Evolutionary conservation across 1,139 yeast species (phyloP), one percentile per base, ranked within the genome.

Genomic region (Protomyces pachydermus): DNA sequence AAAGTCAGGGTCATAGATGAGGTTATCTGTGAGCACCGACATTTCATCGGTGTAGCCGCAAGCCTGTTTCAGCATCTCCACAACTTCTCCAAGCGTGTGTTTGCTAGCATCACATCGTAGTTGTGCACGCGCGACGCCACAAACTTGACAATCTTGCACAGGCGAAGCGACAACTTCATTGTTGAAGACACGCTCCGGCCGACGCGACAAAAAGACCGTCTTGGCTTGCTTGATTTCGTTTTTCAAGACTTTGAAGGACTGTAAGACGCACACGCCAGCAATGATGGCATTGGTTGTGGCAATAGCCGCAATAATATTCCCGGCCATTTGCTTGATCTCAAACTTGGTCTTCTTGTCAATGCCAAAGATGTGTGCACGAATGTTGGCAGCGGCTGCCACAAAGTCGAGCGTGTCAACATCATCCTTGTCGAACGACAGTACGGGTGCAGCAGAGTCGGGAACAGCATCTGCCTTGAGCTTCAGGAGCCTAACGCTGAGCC

Each of bases 271-370:
- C 67, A 91, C 82, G 0, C 98, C 98, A 0, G 97, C 91, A 68
- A 93, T 86, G 23, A 93, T 86, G 0, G 98, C 98, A 74, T 95
- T 95, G 10, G 98, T 93, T 1, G 98, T 93, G 12, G 98, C 98
- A 70, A 95, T 91, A 0, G 98, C 98, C 0, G 99, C 98, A 60
- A 95, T 93, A 71, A 95, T 95, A 74, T 93, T 93, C 9, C 99
- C 99, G 0, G 98, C 98, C 70, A 91, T 91, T 73, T 95, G 84
- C 74, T 95, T 95, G 69, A 88, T 84, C 68, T 90, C 96, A 72
- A 95, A 95, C 69, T 89, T 87, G 16, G 96, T 80, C 73, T 88
- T 87, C 65, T 79, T 72, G 35, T 85, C 88, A 67, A 95, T 91
- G 37, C 81, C 79, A 72, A 93, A 95, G 1, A 90, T 81, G 55